Base-by-base conservation (phyloP, 345 rosid genomes). In the Mallotus nudiflorus region DNA sequence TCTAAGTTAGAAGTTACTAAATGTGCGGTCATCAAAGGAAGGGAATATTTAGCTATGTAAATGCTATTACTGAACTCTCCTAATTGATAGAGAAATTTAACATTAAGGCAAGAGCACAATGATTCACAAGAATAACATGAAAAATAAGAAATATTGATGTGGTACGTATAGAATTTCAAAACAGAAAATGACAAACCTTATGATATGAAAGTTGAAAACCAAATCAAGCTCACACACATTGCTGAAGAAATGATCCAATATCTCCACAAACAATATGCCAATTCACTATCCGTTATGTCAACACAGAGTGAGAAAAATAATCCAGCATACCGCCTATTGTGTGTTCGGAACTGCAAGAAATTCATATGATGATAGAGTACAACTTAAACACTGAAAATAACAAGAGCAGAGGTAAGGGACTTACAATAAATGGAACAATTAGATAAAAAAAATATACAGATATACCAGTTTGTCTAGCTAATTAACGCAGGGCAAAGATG, bases 201-300 rank as follows among this genome's bases (percentile, higher is more conserved):
- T 91, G n/a, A n/a, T n/a, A n/a, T n/a, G 91, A 75, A 94, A 91
- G 75, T 94, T 94, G 75, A 94, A 94, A 20, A 94, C 98, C 83
- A 94, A 84, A 81, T 94, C 98, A 16, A 94, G 91, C 81, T 94
- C 98, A 65, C 98, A 94, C 42, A 94, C 98, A 67, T 91, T 94
- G 92, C 98, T 94, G 86, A 94, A 94, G 90, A 94, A 94, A 86
- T 94, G 98, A 73, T 94, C 98, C 81, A 94, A 75, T 33, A 94
- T 90, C 85, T 94, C 98, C 73, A 94, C 98, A 78, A 94, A 94
- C 74, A 94, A 80, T 94, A 91, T 45, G 96, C 98, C 84, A 94
- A 78, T 70, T 94, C 98, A 51, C 90, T 94, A 72, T 94, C 98
- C 0, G 96, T 94, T 68, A 94, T 94, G 67, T 94, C 98, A n/a